These are phyloP conservation scores for Scedosporium minutisporum DNA, from an alignment of 2,329 filamentous ascomycete genomes.

Conservation along the genomic window DNA sequence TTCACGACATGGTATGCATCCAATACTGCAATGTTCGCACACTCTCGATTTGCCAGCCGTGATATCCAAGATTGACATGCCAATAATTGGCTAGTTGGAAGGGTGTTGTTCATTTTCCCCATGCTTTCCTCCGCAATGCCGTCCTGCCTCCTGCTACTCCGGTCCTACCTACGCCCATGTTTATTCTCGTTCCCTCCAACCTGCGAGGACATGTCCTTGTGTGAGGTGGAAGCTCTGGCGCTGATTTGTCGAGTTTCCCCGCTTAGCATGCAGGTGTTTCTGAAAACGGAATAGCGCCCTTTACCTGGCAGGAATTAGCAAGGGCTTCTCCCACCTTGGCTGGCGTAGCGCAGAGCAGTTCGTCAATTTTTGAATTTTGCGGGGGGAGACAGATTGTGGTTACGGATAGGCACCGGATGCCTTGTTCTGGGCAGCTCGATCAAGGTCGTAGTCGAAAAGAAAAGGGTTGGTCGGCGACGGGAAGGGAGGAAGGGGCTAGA, in stretches of 20 bases:
- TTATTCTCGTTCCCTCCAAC: too few relatives aligned
- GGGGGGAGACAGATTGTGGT: neutral
- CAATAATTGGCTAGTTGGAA: neutral
- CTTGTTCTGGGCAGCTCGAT: neutral
- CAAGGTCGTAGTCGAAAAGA: too few relatives aligned
- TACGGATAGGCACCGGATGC: neutral
- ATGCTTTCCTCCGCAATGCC: too few relatives aligned
- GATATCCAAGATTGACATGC: too few relatives aligned
- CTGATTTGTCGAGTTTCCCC: neutral
- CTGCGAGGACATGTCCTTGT: neutral
- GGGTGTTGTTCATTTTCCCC: too few relatives aligned
- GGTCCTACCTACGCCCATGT: too few relatives aligned
- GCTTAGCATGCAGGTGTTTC: constrained; percentile 1
- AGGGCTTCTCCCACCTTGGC: neutral
- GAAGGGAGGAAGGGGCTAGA: too few relatives aligned
- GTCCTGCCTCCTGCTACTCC: too few relatives aligned
- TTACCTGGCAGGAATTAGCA: neutral
- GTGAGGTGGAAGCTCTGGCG: neutral
- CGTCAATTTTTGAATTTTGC: neutral
- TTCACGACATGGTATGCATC: too few relatives aligned
- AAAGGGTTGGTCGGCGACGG: too few relatives aligned
- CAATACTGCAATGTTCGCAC: too few relatives aligned
- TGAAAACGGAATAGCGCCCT: neutral
- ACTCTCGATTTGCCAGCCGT: too few relatives aligned
- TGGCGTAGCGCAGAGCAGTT: neutral